Base-by-base conservation (phyloP, 2,329 filamentous ascomycete species). In the Beauveria rudraprayagi region DNA sequence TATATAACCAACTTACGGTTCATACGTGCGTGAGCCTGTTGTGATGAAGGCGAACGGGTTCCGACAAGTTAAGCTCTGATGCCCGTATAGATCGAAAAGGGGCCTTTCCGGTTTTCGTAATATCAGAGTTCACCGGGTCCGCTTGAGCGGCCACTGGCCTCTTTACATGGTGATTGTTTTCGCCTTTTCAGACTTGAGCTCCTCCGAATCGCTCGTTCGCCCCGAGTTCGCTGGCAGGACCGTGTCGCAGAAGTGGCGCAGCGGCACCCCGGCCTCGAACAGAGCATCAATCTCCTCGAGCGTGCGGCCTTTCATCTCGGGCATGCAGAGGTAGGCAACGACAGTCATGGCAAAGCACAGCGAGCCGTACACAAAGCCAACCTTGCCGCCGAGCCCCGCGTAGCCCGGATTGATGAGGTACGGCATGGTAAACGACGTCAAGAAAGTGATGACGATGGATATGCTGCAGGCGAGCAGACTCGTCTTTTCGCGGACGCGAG, bases 241-340 rank as follows among this genome's bases (percentile, higher is more conserved):
- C 2, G 57, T 10, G 50, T 44, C 11, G 24, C 28, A 26, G 17
- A 67, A 67, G 26, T 62, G 63, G n/a, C 66, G 62, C 43, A 66
- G 37, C 2, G 66, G 60, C 3, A 60, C 57, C 4, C 63, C 59
- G 0, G 52, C 56, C 9, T 52, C 64, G 41, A 68, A 68, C 22
- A 68, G 51, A 26, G 64, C 55, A n/a, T 68, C 66, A 17, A 68
- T 62, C 50, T 67, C 66, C 55, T 68, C 66, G n/a, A 68, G 60
- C 5, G 60, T 67, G 17, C 66, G 61, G 6, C 76, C 76, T 24
- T 75, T 76, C 3, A 78, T 75, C 67, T 81, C 79, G 24, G 77
- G 76, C 19, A 78, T 67, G 57, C 69, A 75, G 64, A 77, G 76
- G 65, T 70, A 77, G 0, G 76, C 73, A 63, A 77, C 78, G 1